Evolutionary conservation across 2,329 filamentous ascomycete genomes (phyloP).

Genomic region (Fusarium agapanthi): DNA sequence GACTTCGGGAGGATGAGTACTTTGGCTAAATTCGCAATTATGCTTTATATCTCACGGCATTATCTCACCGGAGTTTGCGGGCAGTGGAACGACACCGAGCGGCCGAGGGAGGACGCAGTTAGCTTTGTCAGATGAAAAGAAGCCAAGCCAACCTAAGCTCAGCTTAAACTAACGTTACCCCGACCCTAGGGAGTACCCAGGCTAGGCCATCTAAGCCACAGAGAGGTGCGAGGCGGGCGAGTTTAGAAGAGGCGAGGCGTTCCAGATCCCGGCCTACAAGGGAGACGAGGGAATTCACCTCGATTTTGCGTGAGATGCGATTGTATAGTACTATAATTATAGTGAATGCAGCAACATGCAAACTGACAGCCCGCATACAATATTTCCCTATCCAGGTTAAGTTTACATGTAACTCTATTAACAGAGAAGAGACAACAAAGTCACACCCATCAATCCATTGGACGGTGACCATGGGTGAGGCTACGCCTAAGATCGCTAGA

Average conservation of each 20-base stretch:
- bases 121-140: slow-evolving; percentile 24
- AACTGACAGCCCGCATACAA: neutral
- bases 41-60: neutral
- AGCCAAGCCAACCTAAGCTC: slow-evolving; percentile 3
- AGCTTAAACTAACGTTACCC: slow-evolving; percentile 20
- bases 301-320: neutral
- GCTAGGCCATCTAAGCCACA: slow-evolving; percentile 26
- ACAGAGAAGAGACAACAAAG: neutral
- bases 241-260: slow-evolving; percentile 20
- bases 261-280: neutral
- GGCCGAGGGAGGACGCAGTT: slow-evolving; percentile 1
- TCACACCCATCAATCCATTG: neutral
- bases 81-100: slow-evolving; percentile 16
- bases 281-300: neutral
- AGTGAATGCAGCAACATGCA: neutral
- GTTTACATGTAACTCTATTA: neutral
- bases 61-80: slow-evolving; percentile 18
- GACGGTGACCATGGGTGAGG: neutral
- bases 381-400: neutral
- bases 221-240: slow-evolving; percentile 21
- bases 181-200: neutral
- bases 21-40: neutral
- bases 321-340: neutral
- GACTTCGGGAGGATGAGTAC: neutral
- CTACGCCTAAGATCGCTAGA: neutral